A percentile compares a stretch with the other conserved stretches of the same genome.
Evolutionary conservation across 306 rosid species (phyloP).

Genomic region (Cicer pinnatifidum): DNA sequence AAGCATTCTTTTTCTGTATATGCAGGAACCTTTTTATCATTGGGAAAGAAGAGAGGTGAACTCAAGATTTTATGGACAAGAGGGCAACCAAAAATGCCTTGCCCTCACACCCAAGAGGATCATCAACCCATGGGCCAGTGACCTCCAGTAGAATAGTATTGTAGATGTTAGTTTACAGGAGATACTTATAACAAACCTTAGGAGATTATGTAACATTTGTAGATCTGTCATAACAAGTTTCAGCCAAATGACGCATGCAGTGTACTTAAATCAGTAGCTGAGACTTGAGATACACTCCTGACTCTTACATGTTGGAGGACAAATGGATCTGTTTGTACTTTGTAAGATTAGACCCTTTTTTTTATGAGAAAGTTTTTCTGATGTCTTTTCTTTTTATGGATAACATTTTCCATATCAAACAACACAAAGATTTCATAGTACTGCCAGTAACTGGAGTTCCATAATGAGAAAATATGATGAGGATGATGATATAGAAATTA

Average conservation of each 20-base stretch:
- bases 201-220: constrained; percentile 52
- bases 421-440: not conserved
- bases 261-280: constrained; percentile 38
- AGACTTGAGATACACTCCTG: constrained; percentile 23
- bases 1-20: constrained; percentile 31
- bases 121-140: constrained; percentile 50
- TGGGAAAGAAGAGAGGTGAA: constrained; percentile 94
- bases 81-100: constrained; percentile 83
- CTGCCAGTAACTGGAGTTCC: not conserved
- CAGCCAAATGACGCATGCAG: constrained; percentile 33
- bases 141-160: constrained; percentile 37
- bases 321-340: constrained; percentile 25
- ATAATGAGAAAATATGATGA: constrained; percentile 5
- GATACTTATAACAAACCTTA: constrained; percentile 49
- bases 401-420: not conserved
- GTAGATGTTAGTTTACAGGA: constrained; percentile 50
- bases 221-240: constrained; percentile 39
- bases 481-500: not conserved
- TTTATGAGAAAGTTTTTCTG: constrained; percentile 24
- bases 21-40: constrained; percentile 84
- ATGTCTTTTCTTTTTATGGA: not conserved
- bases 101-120: constrained; percentile 75
- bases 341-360: constrained; percentile 30
- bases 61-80: constrained; percentile 82
- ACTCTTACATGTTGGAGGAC: constrained; percentile 24